These are phyloP conservation scores for Triticum dicoccoides DNA, from an alignment of 176 grass and related monocot genomes.

Conservation along the genomic window DNA sequence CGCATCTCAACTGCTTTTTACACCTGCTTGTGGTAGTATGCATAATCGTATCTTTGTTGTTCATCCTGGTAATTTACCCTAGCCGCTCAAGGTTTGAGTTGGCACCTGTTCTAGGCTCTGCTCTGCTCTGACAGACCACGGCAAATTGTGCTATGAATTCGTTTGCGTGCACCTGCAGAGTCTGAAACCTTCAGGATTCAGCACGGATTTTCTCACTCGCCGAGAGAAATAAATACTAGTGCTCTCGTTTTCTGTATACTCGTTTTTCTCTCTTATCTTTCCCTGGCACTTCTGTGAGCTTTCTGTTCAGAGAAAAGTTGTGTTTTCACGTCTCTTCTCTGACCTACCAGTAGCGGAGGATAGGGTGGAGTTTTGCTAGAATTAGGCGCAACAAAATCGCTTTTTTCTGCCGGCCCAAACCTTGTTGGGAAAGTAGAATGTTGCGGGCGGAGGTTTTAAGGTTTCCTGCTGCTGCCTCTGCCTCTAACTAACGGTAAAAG, in stretches of 20 bases:
- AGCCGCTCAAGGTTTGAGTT: no score
- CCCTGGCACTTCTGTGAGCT: constrained; percentile 17
- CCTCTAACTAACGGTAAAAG: constrained; percentile 37
- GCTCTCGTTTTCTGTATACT: neutral
- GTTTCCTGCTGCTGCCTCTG: constrained; percentile 1
- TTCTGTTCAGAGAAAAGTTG: neutral
- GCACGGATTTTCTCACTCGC: neutral
- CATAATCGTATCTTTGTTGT: neutral
- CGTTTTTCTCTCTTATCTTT: neutral
- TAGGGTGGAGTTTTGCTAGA: constrained; percentile 39
- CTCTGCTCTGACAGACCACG: neutral
- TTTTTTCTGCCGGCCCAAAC: constrained; percentile 18
- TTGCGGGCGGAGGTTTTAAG: constrained; percentile 27
- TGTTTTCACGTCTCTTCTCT: neutral
- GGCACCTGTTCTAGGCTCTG: neutral
- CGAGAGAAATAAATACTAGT: no score
- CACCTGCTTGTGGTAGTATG: neutral
- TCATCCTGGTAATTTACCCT: neutral
- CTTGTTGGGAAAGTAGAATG: constrained; percentile 19
- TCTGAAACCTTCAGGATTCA: neutral
- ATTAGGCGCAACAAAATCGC: constrained; percentile 7
- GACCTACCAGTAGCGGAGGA: neutral
- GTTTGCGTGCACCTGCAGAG: neutral
- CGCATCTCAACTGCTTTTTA: neutral
- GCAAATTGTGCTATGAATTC: neutral